Evolutionary conservation across 164 flowering plant genomes (phyloP), one percentile per base, ranked within the genome.

Genomic region (Taxillus chinensis): DNA sequence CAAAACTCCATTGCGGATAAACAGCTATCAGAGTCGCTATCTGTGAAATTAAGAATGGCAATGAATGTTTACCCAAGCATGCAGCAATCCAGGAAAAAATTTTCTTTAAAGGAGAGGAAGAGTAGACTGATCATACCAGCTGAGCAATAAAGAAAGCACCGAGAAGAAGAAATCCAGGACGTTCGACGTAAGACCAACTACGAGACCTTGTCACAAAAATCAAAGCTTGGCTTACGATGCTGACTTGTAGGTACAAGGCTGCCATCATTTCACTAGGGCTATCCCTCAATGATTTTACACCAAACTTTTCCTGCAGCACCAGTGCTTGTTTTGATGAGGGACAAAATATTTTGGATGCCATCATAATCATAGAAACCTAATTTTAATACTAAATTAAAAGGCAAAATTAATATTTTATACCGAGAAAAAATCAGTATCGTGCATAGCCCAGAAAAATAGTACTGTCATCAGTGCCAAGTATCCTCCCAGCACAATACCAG

Each of bases 121-220:
- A 5, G 9, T 5, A 27, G 27, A 0, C 2, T 39, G 55, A 5
- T 8, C 71, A 69, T 70, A 80, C 84, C 80, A 80, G 70, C 67
- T 80, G 84, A 62, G 84, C 84, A 50, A 67, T 38, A 0, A 78
- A 5, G 53, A 80, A 80, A 37, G 84, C 84, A 15, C 73, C 43
- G 61, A 74, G 43, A 46, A 80, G 59, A 57, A 80, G 82, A 38
- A 80, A 58, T 59, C 84, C 84, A 48, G 84, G 84, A 17, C 84
- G 80, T 67, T 80, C 84, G 43, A 74, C 60, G 16, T 45, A 80
- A 60, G 82, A 80, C 82, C 82, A 80, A 78, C 84, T 78, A 52
- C 84, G 84, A 40, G 84, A 80, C 55, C 84, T 71, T 14, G 84
- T 80, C 4, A 80, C 84, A 11, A 80, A 80, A 57, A 80, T 80